Base-by-base conservation (phyloP, 441 rosid species). In the Euphorbia schlechtendalii region DNA sequence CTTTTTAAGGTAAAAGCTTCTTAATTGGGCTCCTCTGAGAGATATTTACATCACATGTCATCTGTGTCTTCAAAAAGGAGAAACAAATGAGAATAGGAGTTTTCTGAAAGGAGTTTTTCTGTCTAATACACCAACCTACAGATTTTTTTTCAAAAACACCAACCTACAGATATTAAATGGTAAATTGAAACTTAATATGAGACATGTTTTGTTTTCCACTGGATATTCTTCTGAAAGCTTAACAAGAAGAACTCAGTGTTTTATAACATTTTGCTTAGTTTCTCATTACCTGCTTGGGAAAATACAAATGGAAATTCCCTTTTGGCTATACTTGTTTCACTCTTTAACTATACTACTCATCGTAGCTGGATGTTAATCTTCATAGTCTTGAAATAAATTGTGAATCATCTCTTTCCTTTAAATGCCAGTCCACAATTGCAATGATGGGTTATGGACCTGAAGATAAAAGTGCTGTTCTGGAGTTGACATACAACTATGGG, bases 371-470 rank as follows among this genome's bases (percentile, higher is more conserved):
- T 46, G 12, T 15, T 15, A 46, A 15, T 46, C 15, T 46, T 0
- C 15, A 46, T 46, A 15, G 2, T 3, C 2, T 46, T 17, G n/a
- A n/a, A n/a, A n/a, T n/a, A n/a, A n/a, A n/a, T n/a, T n/a, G n/a
- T n/a, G n/a, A n/a, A n/a, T n/a, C n/a, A n/a, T n/a, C n/a, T n/a
- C n/a, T 65, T 7, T 32, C 14, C 48, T 34, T 4, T 21, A 20
- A 17, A 40, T 54, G 13, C 75, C 51, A 94, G 99, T 91, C 83
- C 73, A 81, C 88, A 5, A 75, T 83, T 74, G 97, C 97, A 0
- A 83, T 90, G 88, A 81, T 93, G 96, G 99, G 92, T 45, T 93
- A 90, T 59, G 99, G 97, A 63, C 93, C 96, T 72, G 97, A 93
- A 84, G 97, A 93, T 69, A 90, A 86, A 80, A 77, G 15, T 76